These are phyloP conservation scores for Oenanthe javanica DNA, from an alignment of 140 eudicot species.

Conservation along the genomic window DNA sequence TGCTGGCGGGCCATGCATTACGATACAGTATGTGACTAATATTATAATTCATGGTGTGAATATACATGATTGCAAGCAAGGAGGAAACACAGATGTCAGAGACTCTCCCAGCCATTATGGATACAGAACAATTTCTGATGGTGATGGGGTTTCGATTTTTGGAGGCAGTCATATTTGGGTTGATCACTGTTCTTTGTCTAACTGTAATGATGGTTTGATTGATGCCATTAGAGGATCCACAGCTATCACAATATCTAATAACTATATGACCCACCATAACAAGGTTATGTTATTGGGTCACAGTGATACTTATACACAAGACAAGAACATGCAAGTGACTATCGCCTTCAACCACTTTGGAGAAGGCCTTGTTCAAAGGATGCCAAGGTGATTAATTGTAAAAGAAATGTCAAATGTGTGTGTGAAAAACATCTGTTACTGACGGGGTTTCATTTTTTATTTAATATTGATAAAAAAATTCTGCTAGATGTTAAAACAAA, in stretches of 20 bases:
- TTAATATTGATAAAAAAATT: background rate
- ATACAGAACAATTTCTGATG: constrained; percentile 57
- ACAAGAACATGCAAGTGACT: constrained; percentile 43
- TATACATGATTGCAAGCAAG: constrained; percentile 68
- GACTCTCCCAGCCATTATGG: constrained; percentile 73
- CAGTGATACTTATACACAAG: constrained; percentile 23
- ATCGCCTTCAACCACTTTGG: constrained; percentile 45
- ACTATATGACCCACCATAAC: constrained; percentile 37
- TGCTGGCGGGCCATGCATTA: constrained; percentile 70
- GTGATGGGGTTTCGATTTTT: constrained; percentile 65
- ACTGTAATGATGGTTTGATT: constrained; percentile 34
- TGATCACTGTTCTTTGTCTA: constrained; percentile 39
- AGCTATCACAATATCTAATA: constrained; percentile 43
- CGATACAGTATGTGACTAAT: constrained; percentile 63
- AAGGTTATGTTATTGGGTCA: constrained; percentile 43
- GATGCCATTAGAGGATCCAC: constrained; percentile 44
- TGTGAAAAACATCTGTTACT: background rate
- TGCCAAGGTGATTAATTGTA: constrained; percentile 47
- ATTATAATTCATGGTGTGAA: constrained; percentile 63
- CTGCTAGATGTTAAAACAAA: background rate
- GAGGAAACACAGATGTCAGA: constrained; percentile 57
- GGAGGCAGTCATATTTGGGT: constrained; percentile 49
- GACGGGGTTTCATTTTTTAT: background rate
- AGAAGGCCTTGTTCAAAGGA: constrained; percentile 61
- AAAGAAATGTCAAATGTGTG: background rate